Conservation (phyloP, 2,329 filamentous ascomycete species). For the Verticillium tricorpus region DNA sequence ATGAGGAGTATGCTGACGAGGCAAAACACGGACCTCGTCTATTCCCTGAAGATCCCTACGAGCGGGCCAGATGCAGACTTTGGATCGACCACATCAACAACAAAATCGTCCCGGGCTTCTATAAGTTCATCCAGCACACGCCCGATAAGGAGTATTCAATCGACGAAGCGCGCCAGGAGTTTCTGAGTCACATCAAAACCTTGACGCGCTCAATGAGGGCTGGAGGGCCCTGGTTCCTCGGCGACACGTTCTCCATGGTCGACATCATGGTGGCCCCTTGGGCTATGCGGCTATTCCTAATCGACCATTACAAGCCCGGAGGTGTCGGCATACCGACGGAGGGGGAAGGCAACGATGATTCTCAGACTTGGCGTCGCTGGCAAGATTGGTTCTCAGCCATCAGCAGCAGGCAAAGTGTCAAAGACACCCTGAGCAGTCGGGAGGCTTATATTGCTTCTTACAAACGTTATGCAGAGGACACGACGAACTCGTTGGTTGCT, state of each 20-base stretch:
- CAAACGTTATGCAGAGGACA: constrained; percentile 61
- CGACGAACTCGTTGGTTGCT: constrained; percentile 56
- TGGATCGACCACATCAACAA: constrained; percentile 71
- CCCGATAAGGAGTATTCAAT: constrained; percentile 42
- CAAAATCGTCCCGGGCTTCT: constrained; percentile 65
- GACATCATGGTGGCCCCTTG: constrained; percentile 71
- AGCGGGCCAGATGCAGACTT: constrained; percentile 59
- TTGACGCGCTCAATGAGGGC: constrained; percentile 59
- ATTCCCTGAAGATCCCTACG: constrained; percentile 58
- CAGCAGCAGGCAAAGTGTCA: constrained; percentile 55
- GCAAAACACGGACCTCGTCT: constrained; percentile 39
- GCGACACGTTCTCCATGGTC: constrained; percentile 57
- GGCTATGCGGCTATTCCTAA: constrained; percentile 66
- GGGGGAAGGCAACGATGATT: constrained; percentile 35
- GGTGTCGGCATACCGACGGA: constrained; percentile 40
- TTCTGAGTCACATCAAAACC: constrained; percentile 53
- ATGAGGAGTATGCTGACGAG: constrained; percentile 60
- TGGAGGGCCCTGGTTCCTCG: constrained; percentile 60
- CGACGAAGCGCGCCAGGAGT: constrained; percentile 50
- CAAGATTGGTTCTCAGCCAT: constrained; percentile 59
- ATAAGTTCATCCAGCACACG: constrained; percentile 56
- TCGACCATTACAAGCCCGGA: constrained; percentile 67
- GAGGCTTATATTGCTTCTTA: constrained; percentile 67
- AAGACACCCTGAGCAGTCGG: constrained; percentile 62
- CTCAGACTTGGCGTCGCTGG: constrained; percentile 60